A percentile compares a stretch with the other conserved stretches of the same genome.
Conservation (phyloP, 805 yeast genomes). For the Wickerhamiella allomyrinae region DNA sequence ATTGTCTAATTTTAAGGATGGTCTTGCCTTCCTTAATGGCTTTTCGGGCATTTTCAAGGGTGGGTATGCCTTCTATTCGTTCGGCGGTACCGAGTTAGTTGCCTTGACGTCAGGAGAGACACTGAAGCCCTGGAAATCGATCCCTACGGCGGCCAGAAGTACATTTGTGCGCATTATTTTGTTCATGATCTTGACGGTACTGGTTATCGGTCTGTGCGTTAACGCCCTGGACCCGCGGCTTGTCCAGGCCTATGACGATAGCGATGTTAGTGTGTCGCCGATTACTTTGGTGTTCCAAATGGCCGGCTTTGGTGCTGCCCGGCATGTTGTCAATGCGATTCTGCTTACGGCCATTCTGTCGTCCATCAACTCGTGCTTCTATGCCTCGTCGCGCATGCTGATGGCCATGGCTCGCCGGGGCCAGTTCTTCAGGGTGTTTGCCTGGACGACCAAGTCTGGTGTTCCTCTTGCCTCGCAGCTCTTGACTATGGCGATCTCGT, state of each 20-base stretch:
- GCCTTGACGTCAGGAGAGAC: constrained; percentile 47
- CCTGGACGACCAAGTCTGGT: constrained; percentile 38
- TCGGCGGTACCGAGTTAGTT: constrained; percentile 40
- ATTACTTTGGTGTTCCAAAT: constrained; percentile 38
- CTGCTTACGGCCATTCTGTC: constrained; percentile 47
- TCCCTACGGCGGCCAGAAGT: constrained; percentile 42
- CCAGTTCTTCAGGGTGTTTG: constrained; percentile 38
- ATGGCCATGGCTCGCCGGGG: constrained; percentile 45
- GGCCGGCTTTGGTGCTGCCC: constrained; percentile 30
- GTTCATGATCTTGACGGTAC: constrained; percentile 37
- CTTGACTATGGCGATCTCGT: constrained; percentile 38
- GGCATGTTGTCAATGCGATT: constrained; percentile 41
- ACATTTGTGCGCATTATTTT: constrained; percentile 37
- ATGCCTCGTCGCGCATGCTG: constrained; percentile 47
- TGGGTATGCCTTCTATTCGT: constrained; percentile 42
- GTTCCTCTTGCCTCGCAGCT: constrained; percentile 44
- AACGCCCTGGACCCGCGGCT: constrained; percentile 38
- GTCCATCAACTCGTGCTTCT: constrained; percentile 50
- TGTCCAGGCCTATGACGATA: constrained; percentile 31
- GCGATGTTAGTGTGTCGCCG: constrained; percentile 35
- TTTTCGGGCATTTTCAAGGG: constrained; percentile 21
- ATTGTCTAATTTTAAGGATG: constrained; percentile 21
- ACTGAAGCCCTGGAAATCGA: constrained; percentile 39
- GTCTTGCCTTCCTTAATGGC: constrained; percentile 18
- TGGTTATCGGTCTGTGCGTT: constrained; percentile 42